phyloP scores from a whole-genome alignment of 768 basidiomycete genomes.

The Phylloporus rhodoxanthus region DNA sequence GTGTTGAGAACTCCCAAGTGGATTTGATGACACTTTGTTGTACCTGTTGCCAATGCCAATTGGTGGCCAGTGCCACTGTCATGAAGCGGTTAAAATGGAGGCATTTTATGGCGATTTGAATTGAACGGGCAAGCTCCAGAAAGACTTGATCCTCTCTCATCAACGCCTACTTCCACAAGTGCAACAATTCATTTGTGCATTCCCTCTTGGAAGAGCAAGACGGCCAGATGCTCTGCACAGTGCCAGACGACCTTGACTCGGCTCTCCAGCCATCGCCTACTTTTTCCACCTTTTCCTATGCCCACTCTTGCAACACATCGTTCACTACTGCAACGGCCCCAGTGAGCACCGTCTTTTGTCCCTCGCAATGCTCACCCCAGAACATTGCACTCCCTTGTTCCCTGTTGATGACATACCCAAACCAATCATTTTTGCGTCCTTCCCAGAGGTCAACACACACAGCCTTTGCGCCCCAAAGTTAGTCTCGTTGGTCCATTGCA shows the following conservation, averaged over 20 bases:
- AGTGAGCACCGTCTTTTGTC: constrained; percentile 12
- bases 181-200: constrained; percentile 10
- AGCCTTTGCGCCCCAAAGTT: constrained; percentile 5
- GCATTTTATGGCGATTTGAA: too few relatives aligned
- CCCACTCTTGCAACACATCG: constrained; percentile 23
- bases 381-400: constrained; percentile 24
- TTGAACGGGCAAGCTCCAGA: too few relatives aligned
- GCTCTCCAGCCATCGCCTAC: constrained; percentile 23
- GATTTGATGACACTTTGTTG: too few relatives aligned
- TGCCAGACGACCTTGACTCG: constrained; percentile 25
- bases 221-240: constrained; percentile 8
- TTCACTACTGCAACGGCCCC: constrained; percentile 24
- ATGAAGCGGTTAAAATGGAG: too few relatives aligned
- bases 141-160: constrained; percentile 18
- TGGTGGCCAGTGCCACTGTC: too few relatives aligned
- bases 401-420: constrained; percentile 12
- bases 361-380: constrained; percentile 19
- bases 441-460: not conserved
- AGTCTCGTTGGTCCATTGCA: constrained; percentile 28
- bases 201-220: constrained; percentile 16
- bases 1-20: too few relatives aligned
- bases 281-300: constrained; percentile 23
- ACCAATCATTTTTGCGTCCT: not conserved
- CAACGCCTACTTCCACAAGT: constrained; percentile 9
- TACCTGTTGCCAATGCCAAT: too few relatives aligned